Evolutionary conservation across 2,329 filamentous ascomycete species (phyloP).

Genomic region (Xylariaceae sp.): DNA sequence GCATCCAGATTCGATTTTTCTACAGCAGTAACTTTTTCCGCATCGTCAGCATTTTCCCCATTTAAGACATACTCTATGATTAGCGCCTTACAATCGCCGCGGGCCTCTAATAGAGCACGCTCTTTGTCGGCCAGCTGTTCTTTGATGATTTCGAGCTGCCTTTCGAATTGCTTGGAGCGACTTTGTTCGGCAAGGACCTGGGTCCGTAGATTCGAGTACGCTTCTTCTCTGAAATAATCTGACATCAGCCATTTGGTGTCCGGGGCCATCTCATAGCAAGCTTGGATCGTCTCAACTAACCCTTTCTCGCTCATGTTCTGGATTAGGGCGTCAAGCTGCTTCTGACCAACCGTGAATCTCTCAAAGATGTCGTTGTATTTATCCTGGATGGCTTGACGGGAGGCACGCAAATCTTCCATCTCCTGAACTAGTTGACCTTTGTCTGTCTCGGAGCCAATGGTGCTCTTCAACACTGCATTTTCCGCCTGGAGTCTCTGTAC

Average conservation of each 20-base stretch:
- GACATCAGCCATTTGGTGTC: constrained; percentile 52
- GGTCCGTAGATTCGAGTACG: constrained; percentile 58
- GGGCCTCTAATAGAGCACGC: constrained; percentile 60
- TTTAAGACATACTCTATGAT: constrained; percentile 31
- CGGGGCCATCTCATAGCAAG: constrained; percentile 40
- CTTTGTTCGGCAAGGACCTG: constrained; percentile 58
- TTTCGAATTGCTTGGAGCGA: constrained; percentile 50
- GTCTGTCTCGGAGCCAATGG: constrained; percentile 60
- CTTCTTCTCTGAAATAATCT: constrained; percentile 58
- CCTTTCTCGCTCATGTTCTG: constrained; percentile 59
- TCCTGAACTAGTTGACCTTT: constrained; percentile 61
- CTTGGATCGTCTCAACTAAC: constrained; percentile 56
- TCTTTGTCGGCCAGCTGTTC: constrained; percentile 58
- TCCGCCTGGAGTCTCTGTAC: constrained; percentile 67
- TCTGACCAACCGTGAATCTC: constrained; percentile 62
- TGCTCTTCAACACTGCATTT: constrained; percentile 64
- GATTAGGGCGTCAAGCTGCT: constrained; percentile 63
- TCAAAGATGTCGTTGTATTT: constrained; percentile 64
- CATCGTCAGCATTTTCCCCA: constrained; percentile 37
- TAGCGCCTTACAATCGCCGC: constrained; percentile 56
- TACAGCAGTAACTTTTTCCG: constrained; percentile 55
- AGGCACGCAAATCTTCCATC: constrained; percentile 60
- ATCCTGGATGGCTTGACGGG: constrained; percentile 59
- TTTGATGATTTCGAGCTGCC: constrained; percentile 52
- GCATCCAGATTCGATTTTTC: constrained; percentile 61